Conservation (phyloP, 2,329 filamentous ascomycete species). For the Calonectria ilicicola region DNA sequence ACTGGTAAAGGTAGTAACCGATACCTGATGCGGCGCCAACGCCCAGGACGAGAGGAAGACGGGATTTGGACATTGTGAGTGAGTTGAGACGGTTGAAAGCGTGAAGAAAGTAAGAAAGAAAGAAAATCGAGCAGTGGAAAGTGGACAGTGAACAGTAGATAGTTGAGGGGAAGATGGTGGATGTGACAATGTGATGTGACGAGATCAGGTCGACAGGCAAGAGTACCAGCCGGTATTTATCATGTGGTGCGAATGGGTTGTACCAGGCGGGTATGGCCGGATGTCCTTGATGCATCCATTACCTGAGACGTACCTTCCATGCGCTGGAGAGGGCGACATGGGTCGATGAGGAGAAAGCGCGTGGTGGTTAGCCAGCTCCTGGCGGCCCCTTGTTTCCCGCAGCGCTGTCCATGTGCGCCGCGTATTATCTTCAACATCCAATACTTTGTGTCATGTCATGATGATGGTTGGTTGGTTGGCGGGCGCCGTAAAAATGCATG, state of each 20-base stretch:
- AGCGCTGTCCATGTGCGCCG: background rate
- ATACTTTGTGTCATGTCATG: constrained; percentile 20
- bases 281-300: background rate
- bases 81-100: background rate
- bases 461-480: constrained; percentile 33
- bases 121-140: background rate
- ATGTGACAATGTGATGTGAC: constrained; percentile 7
- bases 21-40: constrained; percentile 74
- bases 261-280: constrained; percentile 15
- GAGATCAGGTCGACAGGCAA: background rate
- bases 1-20: constrained; percentile 92
- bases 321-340: constrained; percentile 6
- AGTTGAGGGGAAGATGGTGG: constrained; percentile 5
- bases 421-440: background rate
- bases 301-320: constrained; percentile 1
- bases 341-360: background rate
- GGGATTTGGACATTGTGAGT: constrained; percentile 56
- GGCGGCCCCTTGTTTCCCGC: background rate
- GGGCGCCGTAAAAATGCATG: constrained; percentile 40
- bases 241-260: constrained; percentile 6
- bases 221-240: constrained; percentile 26
- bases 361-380: background rate
- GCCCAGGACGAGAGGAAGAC: constrained; percentile 65
- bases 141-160: background rate
- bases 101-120: background rate